Percentiles rank a stretch among this genome's conserved stretches.
These are phyloP conservation scores for Crotalaria pallida DNA, from an alignment of 306 rosid genomes.

Conservation along the genomic window DNA sequence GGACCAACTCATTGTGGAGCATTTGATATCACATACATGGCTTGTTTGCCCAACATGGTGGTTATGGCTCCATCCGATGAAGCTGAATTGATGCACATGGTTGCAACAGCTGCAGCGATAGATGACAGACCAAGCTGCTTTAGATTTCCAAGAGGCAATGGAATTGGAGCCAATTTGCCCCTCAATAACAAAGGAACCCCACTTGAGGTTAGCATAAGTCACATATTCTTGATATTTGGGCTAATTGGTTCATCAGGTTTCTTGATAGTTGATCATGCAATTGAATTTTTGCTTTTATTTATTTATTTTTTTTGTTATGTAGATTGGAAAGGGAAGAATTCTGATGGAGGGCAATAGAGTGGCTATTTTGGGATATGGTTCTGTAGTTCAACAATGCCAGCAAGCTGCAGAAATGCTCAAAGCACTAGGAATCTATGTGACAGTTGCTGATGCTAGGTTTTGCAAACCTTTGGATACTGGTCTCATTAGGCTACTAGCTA, in stretches of 20 bases:
- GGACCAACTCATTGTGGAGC: conserved; percentile 99
- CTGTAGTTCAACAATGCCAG: conserved; percentile 63
- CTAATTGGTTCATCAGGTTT: no score
- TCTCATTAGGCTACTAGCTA: conserved; percentile 57
- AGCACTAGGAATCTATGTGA: conserved; percentile 41
- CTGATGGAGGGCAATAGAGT: conserved; percentile 63
- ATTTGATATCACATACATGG: conserved; percentile 87
- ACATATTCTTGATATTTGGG: neutral
- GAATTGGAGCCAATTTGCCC: conserved; percentile 66
- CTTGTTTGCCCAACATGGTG: conserved; percentile 95
- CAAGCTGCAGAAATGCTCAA: conserved; percentile 63
- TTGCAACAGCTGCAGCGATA: conserved; percentile 79
- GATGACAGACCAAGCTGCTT: conserved; percentile 97
- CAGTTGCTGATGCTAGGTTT: conserved; percentile 93
- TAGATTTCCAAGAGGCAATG: conserved; percentile 91
- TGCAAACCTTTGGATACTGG: conserved; percentile 85
- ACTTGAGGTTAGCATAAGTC: conserved; percentile 57
- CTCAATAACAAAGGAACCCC: conserved; percentile 63
- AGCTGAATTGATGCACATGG: conserved; percentile 94
- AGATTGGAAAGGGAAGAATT: conserved; percentile 88
- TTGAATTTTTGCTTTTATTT: neutral
- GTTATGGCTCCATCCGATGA: conserved; percentile 98
- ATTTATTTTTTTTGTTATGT: neutral
- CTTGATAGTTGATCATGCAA: no score
- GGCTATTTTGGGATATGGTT: conserved; percentile 79